Evolutionary conservation across 441 rosid genomes (phyloP), one percentile per base, ranked within the genome.

Genomic region (Melastoma candidum): DNA sequence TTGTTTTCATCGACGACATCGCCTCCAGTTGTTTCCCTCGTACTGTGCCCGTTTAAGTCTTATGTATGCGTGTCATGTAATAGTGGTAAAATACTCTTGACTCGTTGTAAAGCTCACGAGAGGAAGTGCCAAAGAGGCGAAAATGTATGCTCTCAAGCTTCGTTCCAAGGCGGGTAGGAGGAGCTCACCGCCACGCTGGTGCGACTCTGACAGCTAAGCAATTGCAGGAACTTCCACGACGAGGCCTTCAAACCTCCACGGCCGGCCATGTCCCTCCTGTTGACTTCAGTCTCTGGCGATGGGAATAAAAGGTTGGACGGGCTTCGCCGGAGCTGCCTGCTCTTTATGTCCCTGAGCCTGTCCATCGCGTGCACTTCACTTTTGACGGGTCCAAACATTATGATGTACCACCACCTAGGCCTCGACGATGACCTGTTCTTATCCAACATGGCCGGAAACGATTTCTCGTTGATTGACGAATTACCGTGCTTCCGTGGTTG

Each of bases 211-310:
- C 59, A 56, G n/a, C 50, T 56, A 22, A 56, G 43, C 36, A 24
- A 48, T 45, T 47, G 45, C 50, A 56, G 26, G 41, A 45, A 26
- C 44, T 56, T 56, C 59, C 51, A 56, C n/a, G 59, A 11, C 27
- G 0, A 24, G 12, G 26, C 41, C 41, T n/a, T n/a, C 0, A 32
- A 11, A 7, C 41, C 25, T 7, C 50, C 44, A n/a, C 22, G 39
- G 29, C 27, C 25, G n/a, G 17, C 11, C 46, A 14, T 25, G 24
- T 43, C 12, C 10, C 32, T 52, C 56, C 43, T 44, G 26, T 52
- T 24, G 26, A 12, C 46, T 3, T 39, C 26, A 24, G 24, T 39
- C 12, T n/a, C 49, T 2, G 44, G 39, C 3, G 26, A 1, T 4
- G 43, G 59, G 39, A 55, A 44, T 36, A 45, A 7, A 22, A 13